Evolutionary conservation across 805 yeast genomes (phyloP).

Genomic region (Starmera amethionina): DNA sequence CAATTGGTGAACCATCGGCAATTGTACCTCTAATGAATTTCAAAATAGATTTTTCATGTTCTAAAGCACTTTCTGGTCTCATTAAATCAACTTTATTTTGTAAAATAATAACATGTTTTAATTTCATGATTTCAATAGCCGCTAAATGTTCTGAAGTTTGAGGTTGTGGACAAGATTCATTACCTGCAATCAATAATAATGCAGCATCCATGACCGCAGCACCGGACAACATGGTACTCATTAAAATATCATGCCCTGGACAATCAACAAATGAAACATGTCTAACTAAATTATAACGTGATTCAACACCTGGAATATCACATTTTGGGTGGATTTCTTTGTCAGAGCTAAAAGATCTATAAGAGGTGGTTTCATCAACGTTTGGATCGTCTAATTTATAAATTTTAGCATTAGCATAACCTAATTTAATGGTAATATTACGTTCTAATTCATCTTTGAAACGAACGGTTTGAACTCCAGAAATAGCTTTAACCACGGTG

Average conservation of each 20-base stretch:
- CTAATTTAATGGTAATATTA: slow-evolving; percentile 95
- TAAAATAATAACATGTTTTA: slow-evolving; percentile 89
- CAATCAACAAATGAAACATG: slow-evolving; percentile 99
- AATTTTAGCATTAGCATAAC: slow-evolving; percentile 98
- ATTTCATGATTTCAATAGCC: slow-evolving; percentile 98
- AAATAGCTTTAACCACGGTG: slow-evolving; percentile 90
- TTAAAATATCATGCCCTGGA: slow-evolving; percentile 99
- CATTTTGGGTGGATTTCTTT: slow-evolving; percentile 93
- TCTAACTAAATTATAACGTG: slow-evolving; percentile 83
- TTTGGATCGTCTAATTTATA: slow-evolving; percentile 80
- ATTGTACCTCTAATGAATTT: slow-evolving; percentile 95
- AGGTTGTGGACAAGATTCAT: slow-evolving; percentile 99
- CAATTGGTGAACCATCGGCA: slow-evolving; percentile 98
- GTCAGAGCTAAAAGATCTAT: slow-evolving; percentile 88
- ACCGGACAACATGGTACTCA: slow-evolving; percentile 99
- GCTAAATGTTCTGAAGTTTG: slow-evolving; percentile 99
- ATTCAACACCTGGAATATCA: slow-evolving; percentile 78
- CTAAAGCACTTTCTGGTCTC: slow-evolving; percentile 94
- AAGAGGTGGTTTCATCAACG: slow-evolving; percentile 92
- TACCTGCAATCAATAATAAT: slow-evolving; percentile 88
- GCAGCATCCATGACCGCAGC: slow-evolving; percentile 99
- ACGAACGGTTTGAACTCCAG: slow-evolving; percentile 98
- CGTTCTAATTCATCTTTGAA: slow-evolving; percentile 98
- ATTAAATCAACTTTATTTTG: slow-evolving; percentile 98
- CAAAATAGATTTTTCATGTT: slow-evolving; percentile 87